Evolutionary conservation across 2,329 filamentous ascomycete genomes (phyloP), one percentile per base, ranked within the genome.

Genomic region (Penicillium sp.): DNA sequence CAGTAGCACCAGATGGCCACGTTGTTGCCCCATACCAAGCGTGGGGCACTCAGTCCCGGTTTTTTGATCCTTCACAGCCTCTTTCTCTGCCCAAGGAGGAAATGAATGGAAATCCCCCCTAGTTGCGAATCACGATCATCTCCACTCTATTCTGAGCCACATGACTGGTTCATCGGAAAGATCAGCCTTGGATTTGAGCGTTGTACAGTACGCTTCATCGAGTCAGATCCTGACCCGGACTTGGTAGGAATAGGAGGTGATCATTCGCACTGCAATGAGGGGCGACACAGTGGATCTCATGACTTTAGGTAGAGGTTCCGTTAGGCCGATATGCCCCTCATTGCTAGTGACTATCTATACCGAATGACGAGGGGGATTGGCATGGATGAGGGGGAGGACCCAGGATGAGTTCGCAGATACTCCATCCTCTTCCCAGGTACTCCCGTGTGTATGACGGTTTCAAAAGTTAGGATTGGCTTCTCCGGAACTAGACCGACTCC

Each of bases 1-100:
- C 41, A 35, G 29, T 45, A 26, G 29, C 26, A 53, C 21, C 50
- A 41, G 52, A 55, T 48, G 44, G 53, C 59, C 61, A 63, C 59
- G 59, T 63, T 62, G 52, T 57, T 47, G 33, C 43, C 46, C 44
- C 37, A 53, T 49, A 27, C 39, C 45, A 35, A 35, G 50, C 39
- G 50, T 53, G 50, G 50, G 50, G 50, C 43, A n/a, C 27, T 39
- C 16, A 8, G 39, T 39, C 35, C 47, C 31, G 6, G 22, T 26
- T 13, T 37, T 24, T 37, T 24, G 35, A 39, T 13, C 21, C 22
- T 27, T 41, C 21, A 50, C 9, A 33, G 35, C 39, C 39, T 50
- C 37, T 27, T 50, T 24, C 21, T 27, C 47, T 49, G 22, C 33
- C 33, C 22, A 27, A 26, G 33, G 47, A 6, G 21, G 27, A 49